Base-by-base conservation (phyloP, 2,329 filamentous ascomycete species). In the Fusarium sp. region DNA sequence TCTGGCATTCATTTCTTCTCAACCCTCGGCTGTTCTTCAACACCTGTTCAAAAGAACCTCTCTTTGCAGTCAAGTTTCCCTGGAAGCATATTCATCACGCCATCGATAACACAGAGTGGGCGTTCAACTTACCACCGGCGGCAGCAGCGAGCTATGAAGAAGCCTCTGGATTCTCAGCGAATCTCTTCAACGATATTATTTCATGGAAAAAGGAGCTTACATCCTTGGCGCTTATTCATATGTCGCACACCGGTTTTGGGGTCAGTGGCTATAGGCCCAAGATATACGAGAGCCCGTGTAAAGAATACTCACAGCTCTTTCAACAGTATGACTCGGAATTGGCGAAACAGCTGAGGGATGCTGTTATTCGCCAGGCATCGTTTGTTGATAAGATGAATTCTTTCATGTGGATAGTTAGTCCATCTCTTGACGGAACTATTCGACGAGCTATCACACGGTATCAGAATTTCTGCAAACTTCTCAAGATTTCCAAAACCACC, bases 331-430 rank as follows among this genome's bases (percentile, higher is more conserved):
- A 48, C 4, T 30, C 39, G 0, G 16, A 14, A 3, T 16, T 70
- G 6, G 65, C 51, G 2, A 38, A 36, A 5, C 28, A 75, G 9
- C 77, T 83, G 16, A 59, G 72, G 2, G 79, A 77, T 18, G 80
- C 80, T 30, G 81, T 85, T 39, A 58, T 74, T 18, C 81, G 83
- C 4, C 83, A 85, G 65, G 72, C 74, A 22, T 61, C 72, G 18
- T 85, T 85, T 58, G 78, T 82, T 56, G 77, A 82, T 35, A 85
- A 85, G 76, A 85, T 85, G 83, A 75, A 80, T 51, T 56, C 54
- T 0, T 75, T 80, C 51, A 78, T 83, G 41, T 85, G 83, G 83
- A 80, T 84, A 22, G 77, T 80, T 15, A 81, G 81, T 36, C 82
- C 83, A 1, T 77, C 79, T 5, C 48, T 81, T 0, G 59, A 75